Base-by-base conservation (phyloP, 352 stramenopile species). In the Phytopythium vexans region DNA sequence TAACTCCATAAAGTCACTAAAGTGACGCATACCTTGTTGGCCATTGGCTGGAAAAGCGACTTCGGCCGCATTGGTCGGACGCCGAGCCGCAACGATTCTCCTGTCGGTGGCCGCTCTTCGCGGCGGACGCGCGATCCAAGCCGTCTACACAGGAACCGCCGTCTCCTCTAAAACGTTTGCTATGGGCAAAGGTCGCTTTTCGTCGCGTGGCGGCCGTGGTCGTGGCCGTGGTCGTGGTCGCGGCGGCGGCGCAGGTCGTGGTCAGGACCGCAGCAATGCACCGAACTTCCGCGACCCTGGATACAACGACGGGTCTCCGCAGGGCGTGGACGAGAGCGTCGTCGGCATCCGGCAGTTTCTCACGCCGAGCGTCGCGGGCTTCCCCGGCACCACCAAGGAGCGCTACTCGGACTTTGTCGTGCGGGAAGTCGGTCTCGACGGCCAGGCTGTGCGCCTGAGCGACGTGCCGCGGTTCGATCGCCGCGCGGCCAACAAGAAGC, bases 381-480 rank as follows among this genome's bases (percentile, higher is more conserved):
- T 97, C 64, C 75, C 86, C 52, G 88, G 88, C 6, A 71, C 88
- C 15, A 83, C 91, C 53, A 97, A 97, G 60, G 76, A 96, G 64
- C 83, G 90, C 2, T 97, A 88, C 68, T 95, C 88, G 54, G 90
- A 97, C 64, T 97, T 97, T 70, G 65, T 97, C 35, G 90, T 97
- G 54, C 85, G 78, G 16, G 90, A 97, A 51, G 80, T 97, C 44
- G 68, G 76, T 11, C 55, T 76, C 3, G 59, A 70, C 16, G 78
- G 85, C 16, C 44, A 71, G 0, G 66, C 94, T 41, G 82, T 82
- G 54, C 63, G 49, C 15, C 72, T 96, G 44, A 83, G 75, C 15
- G 69, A 91, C 39, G 74, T 88, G 10, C 74, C 83, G 55, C 70
- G 74, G 31, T 82, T 81, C 43, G 48, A 54, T 12, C 58, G 66